Evolutionary conservation across 1,284 basidiomycete species (phyloP), one percentile per base, ranked within the genome.

Genomic region (Moesziomyces sp.): DNA sequence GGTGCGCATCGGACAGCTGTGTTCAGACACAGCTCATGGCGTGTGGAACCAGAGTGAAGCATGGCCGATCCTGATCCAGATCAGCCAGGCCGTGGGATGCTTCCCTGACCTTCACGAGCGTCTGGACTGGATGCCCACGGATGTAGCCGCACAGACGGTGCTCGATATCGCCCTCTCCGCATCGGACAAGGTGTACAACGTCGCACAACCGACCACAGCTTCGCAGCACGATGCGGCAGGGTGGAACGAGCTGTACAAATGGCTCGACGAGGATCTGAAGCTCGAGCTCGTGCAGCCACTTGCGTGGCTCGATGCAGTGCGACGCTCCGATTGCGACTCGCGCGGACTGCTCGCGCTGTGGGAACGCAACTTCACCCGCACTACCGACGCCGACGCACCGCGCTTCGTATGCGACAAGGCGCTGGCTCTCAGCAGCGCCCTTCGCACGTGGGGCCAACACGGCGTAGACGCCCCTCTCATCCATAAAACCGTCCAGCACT

Each of bases 241-340:
- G 1, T 63, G 69, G 65, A 18, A 9, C 24, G 86, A 85, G 14
- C 91, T 96, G 83, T 87, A 88, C 60, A 85, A 88, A 23, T 89
- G 92, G 66, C 87, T 93, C 13, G 83, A 88, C 10, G 86, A 87
- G 52, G 91, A 90, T 10, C 90, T 93, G 79, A 89, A 83, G 24
- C 89, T 95, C 72, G 90, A 93, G 76, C 88, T 91, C 42, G 90
- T 93, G 28, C 87, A 91, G 87, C 61, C 89, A 88, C 50, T 85
- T 82, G 63, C 87, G 86, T 80, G 90, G 89, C 79, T 89, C n/a
- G 81, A 85, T 30, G 76, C 78, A 0, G 78, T 90, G 24, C 83
- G 83, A 0, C 79, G 80, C 47, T 51, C 55, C 11, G 49, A 57
- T 21, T 10, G 45, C 30, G 64, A 73, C 40, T 49, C 67, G 48